Evolutionary conservation across 2,329 filamentous ascomycete genomes (phyloP).

Genomic region (Hypocrella siamensis): DNA sequence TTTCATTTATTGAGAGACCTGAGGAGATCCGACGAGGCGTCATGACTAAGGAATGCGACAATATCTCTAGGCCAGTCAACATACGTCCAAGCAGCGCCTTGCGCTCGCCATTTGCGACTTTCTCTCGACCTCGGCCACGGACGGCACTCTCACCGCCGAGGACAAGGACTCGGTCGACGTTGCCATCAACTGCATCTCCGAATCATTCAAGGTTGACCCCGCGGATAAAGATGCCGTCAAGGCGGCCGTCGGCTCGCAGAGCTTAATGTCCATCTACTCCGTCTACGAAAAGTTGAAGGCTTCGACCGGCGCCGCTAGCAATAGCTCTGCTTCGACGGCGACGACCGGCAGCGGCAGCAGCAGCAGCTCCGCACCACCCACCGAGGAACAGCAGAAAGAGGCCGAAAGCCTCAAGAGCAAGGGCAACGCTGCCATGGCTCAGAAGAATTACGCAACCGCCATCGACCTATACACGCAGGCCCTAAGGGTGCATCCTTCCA

Average conservation of each 20-base stretch:
- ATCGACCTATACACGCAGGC: constrained; percentile 83
- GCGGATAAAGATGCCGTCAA: constrained; percentile 54
- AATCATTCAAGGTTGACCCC: constrained; percentile 92
- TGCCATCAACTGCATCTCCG: constrained; percentile 83
- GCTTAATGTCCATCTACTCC: constrained; percentile 78
- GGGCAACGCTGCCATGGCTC: constrained; percentile 88
- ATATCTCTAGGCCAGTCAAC: constrained; percentile 14
- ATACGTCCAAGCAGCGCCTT: constrained; percentile 60
- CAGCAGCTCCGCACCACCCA: constrained; percentile 15
- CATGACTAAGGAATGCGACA: not conserved
- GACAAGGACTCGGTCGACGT: constrained; percentile 91
- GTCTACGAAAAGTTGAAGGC: constrained; percentile 92
- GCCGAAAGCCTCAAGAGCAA: constrained; percentile 80
- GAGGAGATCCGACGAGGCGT: not conserved
- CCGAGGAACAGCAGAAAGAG: constrained; percentile 53
- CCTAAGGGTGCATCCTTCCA: constrained; percentile 62
- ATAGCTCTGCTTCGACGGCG: constrained; percentile 19
- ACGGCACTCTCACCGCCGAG: constrained; percentile 76
- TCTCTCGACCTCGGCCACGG: constrained; percentile 65
- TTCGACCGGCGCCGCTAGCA: constrained; percentile 18
- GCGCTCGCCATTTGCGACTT: constrained; percentile 97
- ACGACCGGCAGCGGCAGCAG: constrained; percentile 11
- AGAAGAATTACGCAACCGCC: constrained; percentile 74
- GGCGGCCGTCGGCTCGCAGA: constrained; percentile 72
- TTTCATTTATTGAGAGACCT: no score